Evolutionary conservation across 164 flowering plant genomes (phyloP).

Genomic region (Chimonanthus praecox): DNA sequence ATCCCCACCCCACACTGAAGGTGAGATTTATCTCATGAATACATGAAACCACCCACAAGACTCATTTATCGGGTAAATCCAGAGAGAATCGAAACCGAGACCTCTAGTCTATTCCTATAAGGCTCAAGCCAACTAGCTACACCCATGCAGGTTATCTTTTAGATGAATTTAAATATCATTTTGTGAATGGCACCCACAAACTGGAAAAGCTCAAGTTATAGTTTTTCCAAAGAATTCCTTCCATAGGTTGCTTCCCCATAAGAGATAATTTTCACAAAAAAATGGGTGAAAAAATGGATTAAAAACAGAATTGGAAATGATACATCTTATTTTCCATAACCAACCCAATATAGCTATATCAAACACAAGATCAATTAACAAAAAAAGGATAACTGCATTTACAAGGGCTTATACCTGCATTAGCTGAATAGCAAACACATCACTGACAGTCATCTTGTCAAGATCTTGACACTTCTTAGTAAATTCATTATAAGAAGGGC

Average conservation of each 20-base stretch:
- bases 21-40: neutral
- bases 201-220: too few species aligned
- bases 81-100: too few species aligned
- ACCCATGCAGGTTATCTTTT: too few species aligned
- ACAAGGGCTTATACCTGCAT: slow-evolving; percentile 69
- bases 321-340: neutral
- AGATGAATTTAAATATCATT: too few species aligned
- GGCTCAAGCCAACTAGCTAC: too few species aligned
- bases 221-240: too few species aligned
- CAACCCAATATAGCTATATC: neutral
- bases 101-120: too few species aligned
- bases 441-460: slow-evolving; percentile 87
- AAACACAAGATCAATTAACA: neutral
- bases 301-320: neutral
- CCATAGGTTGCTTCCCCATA: neutral
- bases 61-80: too few species aligned
- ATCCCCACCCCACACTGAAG: neutral
- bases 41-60: too few species aligned
- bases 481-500: slow-evolving; percentile 65
- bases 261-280: neutral
- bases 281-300: neutral
- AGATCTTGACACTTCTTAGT: slow-evolving; percentile 57
- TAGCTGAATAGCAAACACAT: slow-evolving; percentile 84
- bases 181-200: too few species aligned
- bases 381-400: neutral